phyloP scores from a whole-genome alignment of 2,329 filamentous ascomycete genomes.

The Fusarium vanettenii region DNA sequence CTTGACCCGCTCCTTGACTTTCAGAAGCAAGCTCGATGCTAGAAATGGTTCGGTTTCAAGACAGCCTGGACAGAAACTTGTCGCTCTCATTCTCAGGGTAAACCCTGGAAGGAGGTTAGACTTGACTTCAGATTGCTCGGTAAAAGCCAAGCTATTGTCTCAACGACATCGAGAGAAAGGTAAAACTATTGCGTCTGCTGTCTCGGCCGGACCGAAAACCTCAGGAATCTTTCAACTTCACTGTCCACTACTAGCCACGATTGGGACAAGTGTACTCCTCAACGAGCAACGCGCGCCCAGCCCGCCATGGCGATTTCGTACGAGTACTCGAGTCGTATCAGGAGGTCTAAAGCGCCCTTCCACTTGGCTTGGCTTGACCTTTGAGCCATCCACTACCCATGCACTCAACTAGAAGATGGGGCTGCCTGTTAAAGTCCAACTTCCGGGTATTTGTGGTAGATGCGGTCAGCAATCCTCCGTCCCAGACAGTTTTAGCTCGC shows the following conservation, averaged over 20 bases:
- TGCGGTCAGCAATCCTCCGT: neutral
- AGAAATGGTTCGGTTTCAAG: neutral
- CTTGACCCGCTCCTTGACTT: neutral
- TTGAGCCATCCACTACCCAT: neutral
- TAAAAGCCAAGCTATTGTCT: slow-evolving; percentile 6
- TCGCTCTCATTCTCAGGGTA: neutral
- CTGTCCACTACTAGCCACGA: neutral
- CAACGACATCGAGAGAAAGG: no score
- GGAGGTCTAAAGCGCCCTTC: neutral
- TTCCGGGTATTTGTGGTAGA: neutral
- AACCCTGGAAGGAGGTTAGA: no score
- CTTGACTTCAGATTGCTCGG: neutral
- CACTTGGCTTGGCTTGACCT: neutral
- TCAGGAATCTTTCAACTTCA: neutral
- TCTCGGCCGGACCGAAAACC: neutral
- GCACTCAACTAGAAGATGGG: neutral
- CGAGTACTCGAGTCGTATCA: neutral
- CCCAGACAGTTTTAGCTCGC: neutral
- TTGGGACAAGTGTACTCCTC: neutral
- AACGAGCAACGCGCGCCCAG: neutral
- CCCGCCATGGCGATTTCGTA: neutral
- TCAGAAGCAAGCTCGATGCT: neutral
- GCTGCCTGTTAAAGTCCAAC: neutral
- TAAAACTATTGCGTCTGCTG: no score
- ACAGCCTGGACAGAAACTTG: neutral